These are phyloP conservation scores for Suhomyces guaymorum DNA, from an alignment of 1,139 yeast species.

Conservation along the genomic window DNA sequence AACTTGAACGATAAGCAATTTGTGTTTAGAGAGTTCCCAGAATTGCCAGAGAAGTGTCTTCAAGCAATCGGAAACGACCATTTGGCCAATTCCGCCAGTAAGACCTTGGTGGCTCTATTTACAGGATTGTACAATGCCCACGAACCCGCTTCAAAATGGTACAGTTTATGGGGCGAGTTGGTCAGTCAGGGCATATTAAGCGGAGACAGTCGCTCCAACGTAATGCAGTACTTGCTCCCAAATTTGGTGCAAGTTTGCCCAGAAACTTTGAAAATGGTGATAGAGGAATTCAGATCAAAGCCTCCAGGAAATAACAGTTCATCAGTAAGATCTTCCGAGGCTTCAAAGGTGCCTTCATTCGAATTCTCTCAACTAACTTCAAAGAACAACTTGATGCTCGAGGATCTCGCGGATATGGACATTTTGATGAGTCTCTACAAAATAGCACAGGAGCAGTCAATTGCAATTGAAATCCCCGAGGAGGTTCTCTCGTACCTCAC, in stretches of 20 bases:
- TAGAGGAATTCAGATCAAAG: no score
- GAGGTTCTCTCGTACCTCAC: constrained; percentile 40
- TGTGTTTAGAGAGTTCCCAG: constrained; percentile 45
- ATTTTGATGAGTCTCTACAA: constrained; percentile 31
- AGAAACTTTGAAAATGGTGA: constrained; percentile 29
- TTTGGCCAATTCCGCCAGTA: constrained; percentile 68
- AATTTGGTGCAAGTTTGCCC: constrained; percentile 56
- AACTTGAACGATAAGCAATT: constrained; percentile 35
- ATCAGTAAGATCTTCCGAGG: no score
- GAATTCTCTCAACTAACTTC: no score
- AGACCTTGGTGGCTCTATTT: constrained; percentile 53
- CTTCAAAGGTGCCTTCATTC: no score
- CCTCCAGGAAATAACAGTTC: no score
- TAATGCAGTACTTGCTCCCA: constrained; percentile 64
- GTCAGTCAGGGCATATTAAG: constrained; percentile 35
- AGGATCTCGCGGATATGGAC: no score
- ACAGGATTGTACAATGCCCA: constrained; percentile 22
- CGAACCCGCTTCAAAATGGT: constrained; percentile 43
- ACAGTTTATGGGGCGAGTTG: constrained; percentile 50
- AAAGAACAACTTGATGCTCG: no score
- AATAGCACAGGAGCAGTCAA: constrained; percentile 54
- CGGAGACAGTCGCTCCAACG: constrained; percentile 40
- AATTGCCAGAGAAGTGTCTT: constrained; percentile 48
- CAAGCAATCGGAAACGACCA: constrained; percentile 56
- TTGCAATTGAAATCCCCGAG: constrained; percentile 41